These are phyloP conservation scores for Penicillium capsulatum DNA, from an alignment of 2,329 filamentous ascomycete genomes.

Conservation along the genomic window DNA sequence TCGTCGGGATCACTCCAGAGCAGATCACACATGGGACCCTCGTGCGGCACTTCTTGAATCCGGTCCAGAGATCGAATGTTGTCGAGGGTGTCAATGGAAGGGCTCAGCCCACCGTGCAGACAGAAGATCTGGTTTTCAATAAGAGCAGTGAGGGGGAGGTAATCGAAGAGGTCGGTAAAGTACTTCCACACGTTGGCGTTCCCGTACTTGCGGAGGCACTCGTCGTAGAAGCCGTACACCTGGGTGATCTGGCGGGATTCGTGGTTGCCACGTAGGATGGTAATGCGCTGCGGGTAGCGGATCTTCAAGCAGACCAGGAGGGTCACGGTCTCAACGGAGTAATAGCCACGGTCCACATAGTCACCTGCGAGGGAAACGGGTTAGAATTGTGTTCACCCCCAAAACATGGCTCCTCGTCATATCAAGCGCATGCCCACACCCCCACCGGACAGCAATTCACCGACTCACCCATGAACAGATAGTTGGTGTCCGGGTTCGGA, in stretches of 20 bases:
- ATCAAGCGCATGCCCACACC: constrained; percentile 6
- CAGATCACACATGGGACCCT: constrained; percentile 96
- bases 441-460: constrained; percentile 10
- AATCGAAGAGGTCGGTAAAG: constrained; percentile 98
- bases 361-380: constrained; percentile 59
- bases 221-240: constrained; percentile 99
- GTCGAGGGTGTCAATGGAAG: constrained; percentile 92
- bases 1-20: constrained; percentile 99
- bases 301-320: constrained; percentile 96
- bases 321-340: constrained; percentile 96
- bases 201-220: constrained; percentile 97
- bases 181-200: constrained; percentile 99
- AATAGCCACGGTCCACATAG: constrained; percentile 98
- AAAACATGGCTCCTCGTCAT: neutral
- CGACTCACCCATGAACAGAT: constrained; percentile 90
- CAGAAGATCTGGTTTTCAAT: constrained; percentile 99
- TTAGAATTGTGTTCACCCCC: constrained; percentile 4
- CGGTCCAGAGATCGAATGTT: constrained; percentile 94
- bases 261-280: constrained; percentile 97
- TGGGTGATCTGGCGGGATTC: constrained; percentile 98
- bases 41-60: constrained; percentile 97
- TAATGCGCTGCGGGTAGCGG: constrained; percentile 95
- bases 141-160: constrained; percentile 90
- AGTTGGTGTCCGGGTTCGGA: constrained; percentile 97
- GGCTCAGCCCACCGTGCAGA: constrained; percentile 91